Base-by-base conservation (phyloP, 1,284 basidiomycete genomes). In the Quambalaria eucalypti region DNA sequence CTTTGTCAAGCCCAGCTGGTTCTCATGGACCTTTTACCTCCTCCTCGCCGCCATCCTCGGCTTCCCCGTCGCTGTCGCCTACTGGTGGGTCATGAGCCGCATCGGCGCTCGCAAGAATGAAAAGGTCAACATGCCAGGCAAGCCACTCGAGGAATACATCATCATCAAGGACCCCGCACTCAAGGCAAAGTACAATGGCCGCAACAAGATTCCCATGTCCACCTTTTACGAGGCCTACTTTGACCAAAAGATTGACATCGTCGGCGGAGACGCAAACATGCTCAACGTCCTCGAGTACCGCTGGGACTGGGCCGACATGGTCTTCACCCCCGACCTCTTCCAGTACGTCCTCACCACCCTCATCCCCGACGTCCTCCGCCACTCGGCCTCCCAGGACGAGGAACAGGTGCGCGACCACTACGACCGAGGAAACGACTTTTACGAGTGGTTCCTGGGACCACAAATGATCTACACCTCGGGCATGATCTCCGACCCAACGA, bases 381-480 rank as follows among this genome's bases (percentile, higher is more conserved):
- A 99, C 79, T 87, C 91, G 28, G 83, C 86, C 70, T 80, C 80
- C 57, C 93, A 97, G 78, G 93, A 98, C 71, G 86, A 91, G 76
- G 88, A 92, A 66, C 95, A 97, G 77, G 89, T 99, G 65, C 86
- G 91, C 62, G 92, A 87, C 71, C 87, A 95, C 79, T 99, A 98
- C 69, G 95, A 99, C 81, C 86, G 93, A 83, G 78, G 59, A 81
- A 78, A 68, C 50, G 52, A 56, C 62, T 57, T 67, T 42, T 64
- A 66, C 61, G 52, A 59, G 49, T 95, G 90, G 88, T 95, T 93
- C 84, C 82, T 95, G 51, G 90, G 90, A 9, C 88, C 89, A 3
- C 87, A 90, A 62, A 95, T 95, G 90, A 85, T 99, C 73, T 99
- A 98, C 79, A 99, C 93, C 6, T 90, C 87, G 16, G 93, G 93